Percentiles rank a stretch among this genome's conserved stretches.
phyloP scores from a whole-genome alignment of 805 yeast genomes.

The Zygosaccharomyces siamensis region DNA sequence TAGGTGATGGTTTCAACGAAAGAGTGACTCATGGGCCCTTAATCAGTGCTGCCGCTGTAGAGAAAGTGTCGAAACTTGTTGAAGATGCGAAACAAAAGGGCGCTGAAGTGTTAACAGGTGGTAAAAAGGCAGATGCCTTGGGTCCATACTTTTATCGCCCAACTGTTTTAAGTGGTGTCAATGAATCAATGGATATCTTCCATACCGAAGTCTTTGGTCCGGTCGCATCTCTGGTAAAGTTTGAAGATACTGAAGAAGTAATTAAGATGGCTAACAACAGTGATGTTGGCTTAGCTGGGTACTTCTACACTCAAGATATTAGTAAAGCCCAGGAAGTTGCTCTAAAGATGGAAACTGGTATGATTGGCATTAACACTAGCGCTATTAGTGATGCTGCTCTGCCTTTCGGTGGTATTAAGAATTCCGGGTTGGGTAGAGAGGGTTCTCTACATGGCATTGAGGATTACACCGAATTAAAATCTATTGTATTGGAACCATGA shows the following conservation, averaged over 20 bases:
- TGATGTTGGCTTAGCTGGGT: conserved; percentile 81
- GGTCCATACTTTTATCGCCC: conserved; percentile 71
- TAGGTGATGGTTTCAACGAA: conserved; percentile 76
- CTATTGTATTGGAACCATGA: conserved; percentile 48
- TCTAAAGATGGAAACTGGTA: conserved; percentile 65
- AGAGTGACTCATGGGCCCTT: conserved; percentile 69
- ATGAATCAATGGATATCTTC: conserved; percentile 66
- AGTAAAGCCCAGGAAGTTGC: conserved; percentile 64
- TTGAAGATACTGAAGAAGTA: conserved; percentile 67
- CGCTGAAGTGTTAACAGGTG: conserved; percentile 74
- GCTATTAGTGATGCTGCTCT: conserved; percentile 78
- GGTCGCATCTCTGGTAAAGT: conserved; percentile 69
- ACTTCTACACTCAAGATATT: conserved; percentile 67
- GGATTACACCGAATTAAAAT: conserved; percentile 73
- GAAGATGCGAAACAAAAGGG: conserved; percentile 62
- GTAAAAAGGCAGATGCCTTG: conserved; percentile 63
- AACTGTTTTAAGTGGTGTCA: conserved; percentile 80
- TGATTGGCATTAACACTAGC: conserved; percentile 78
- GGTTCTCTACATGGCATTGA: conserved; percentile 81
- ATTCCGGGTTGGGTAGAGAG: conserved; percentile 87
- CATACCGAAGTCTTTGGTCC: conserved; percentile 93
- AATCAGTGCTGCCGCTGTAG: conserved; percentile 60
- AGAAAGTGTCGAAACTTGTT: conserved; percentile 57
- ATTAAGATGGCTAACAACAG: conserved; percentile 69
- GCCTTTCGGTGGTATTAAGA: conserved; percentile 88